phyloP scores from a whole-genome alignment of 2,329 filamentous ascomycete species.

The Trichoderma breve region DNA sequence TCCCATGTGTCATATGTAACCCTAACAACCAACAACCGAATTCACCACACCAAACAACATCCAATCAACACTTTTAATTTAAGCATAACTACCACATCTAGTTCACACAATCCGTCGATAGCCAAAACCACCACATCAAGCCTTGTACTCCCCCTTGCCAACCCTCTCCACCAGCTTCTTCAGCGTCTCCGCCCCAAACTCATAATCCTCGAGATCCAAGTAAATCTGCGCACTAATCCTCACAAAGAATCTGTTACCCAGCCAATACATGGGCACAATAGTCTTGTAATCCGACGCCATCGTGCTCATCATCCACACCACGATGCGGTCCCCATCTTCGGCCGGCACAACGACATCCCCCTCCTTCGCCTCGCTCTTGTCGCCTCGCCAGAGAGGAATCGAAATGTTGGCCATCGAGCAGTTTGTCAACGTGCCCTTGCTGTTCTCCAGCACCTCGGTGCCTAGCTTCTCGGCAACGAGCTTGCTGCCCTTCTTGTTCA shows the following conservation, averaged over 20 bases:
- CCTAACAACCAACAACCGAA: not conserved
- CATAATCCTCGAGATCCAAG: conserved; percentile 75
- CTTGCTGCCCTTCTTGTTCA: conserved; percentile 64
- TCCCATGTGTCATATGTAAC: not conserved
- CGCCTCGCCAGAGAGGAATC: conserved; percentile 57
- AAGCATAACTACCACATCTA: not conserved
- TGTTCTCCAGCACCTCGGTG: conserved; percentile 71
- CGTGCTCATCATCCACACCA: conserved; percentile 56
- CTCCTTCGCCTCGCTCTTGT: conserved; percentile 29
- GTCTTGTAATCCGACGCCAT: conserved; percentile 64
- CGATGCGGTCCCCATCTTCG: conserved; percentile 38
- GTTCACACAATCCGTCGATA: not conserved
- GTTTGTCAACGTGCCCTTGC: conserved; percentile 56
- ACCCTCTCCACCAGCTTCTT: conserved; percentile 47
- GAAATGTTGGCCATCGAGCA: conserved; percentile 73
- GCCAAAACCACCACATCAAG: not conserved
- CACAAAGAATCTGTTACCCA: conserved; percentile 64
- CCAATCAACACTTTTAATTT: not conserved
- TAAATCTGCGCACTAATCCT: conserved; percentile 81
- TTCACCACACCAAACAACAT: not conserved
- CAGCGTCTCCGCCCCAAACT: conserved; percentile 62
- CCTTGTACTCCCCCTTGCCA: conserved; percentile 35
- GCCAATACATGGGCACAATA: conserved; percentile 63
- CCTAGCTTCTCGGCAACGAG: conserved; percentile 61
- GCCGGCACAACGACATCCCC: conserved; percentile 31